Conservation (phyloP, 2,329 filamentous ascomycete species). For the Xylaria sp. region DNA sequence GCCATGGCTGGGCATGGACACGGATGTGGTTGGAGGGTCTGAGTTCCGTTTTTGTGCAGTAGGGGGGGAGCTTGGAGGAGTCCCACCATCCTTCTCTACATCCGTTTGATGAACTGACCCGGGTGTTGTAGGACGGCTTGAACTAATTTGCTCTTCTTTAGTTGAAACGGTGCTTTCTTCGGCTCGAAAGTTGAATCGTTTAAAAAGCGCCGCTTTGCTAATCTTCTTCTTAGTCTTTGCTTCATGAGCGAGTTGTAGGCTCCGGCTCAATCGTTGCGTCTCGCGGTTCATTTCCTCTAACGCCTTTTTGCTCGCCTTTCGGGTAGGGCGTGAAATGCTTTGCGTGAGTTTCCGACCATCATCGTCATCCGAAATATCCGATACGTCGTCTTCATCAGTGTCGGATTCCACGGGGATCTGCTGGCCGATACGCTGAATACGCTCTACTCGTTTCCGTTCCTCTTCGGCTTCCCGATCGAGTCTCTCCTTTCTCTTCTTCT, state of each 20-base stretch:
- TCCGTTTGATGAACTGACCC: slow-evolving; percentile 60
- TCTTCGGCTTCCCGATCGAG: slow-evolving; percentile 72
- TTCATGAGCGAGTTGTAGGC: slow-evolving; percentile 90
- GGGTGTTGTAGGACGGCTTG: slow-evolving; percentile 65
- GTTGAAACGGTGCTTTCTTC: slow-evolving; percentile 48
- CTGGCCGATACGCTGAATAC: slow-evolving; percentile 55
- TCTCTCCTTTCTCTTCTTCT: slow-evolving; percentile 77
- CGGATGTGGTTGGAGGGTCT: slow-evolving; percentile 21
- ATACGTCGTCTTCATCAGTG: slow-evolving; percentile 68
- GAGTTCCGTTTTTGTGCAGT: slow-evolving; percentile 49
- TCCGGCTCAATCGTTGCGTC: slow-evolving; percentile 89
- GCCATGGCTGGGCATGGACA: slow-evolving; percentile 26
- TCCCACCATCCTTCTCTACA: slow-evolving; percentile 64
- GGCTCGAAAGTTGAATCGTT: slow-evolving; percentile 80
- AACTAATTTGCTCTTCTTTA: slow-evolving; percentile 60
- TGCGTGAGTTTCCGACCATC: slow-evolving; percentile 75
- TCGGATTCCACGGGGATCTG: slow-evolving; percentile 54
- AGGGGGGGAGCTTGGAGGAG: slow-evolving; percentile 78
- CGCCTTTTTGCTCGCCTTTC: slow-evolving; percentile 95
- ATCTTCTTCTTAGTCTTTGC: slow-evolving; percentile 93
- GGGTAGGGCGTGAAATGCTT: slow-evolving; percentile 71
- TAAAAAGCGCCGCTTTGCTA: slow-evolving; percentile 82
- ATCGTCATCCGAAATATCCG: slow-evolving; percentile 70
- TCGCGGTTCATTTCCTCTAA: slow-evolving; percentile 95
- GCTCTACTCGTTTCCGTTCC: slow-evolving; percentile 60